Evolutionary conservation across 495 filamentous ascomycete species (phyloP), one percentile per base, ranked within the genome.

Genomic region (Aspergillus conjunctus): DNA sequence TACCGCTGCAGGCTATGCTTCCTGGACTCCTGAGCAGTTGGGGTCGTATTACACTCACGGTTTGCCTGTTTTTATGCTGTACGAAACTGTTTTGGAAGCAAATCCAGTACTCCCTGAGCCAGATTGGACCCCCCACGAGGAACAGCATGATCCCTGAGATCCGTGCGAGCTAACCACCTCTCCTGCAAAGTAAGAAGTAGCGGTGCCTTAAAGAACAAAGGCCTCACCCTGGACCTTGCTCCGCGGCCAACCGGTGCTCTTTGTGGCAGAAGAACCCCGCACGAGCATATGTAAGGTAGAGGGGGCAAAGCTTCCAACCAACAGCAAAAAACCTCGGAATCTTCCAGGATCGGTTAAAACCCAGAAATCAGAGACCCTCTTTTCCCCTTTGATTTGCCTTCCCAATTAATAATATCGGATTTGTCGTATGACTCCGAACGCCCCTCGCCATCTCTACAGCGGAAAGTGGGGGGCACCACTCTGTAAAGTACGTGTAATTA

Each of bases 401-500:
- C 26, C 26, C 26, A 26, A 46, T 48, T 21, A 48, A 18, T 48
- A 48, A 48, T 48, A 6, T 10, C 14, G 39, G 12, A 43, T 43
- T 12, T 11, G 10, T 41, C 10, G 37, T 41, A 41, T 41, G 37
- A 41, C 15, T 1, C 37, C 15, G 15, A n/a, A n/a, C n/a, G n/a
- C n/a, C n/a, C n/a, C n/a, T 26, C 26, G 26, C 26, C 26, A 26
- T 26, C 26, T 26, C 26, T n/a, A 5, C 37, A 41, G 5, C 37
- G 37, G 37, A 41, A 17, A 48, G 17, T 17, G 10, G 17, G 18
- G 44, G 17, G 17, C 20, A 17, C 44, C 20, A 17, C 12, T 11
- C 44, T 5, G 20, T 21, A 11, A 11, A 30, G 30, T 51, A 51
- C 49, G 20, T 51, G 49, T 51, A 51, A 51, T 48, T 20, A 48